Evolutionary conservation across 352 stramenopile species (phyloP).

Genomic region (Peronospora destructor): DNA sequence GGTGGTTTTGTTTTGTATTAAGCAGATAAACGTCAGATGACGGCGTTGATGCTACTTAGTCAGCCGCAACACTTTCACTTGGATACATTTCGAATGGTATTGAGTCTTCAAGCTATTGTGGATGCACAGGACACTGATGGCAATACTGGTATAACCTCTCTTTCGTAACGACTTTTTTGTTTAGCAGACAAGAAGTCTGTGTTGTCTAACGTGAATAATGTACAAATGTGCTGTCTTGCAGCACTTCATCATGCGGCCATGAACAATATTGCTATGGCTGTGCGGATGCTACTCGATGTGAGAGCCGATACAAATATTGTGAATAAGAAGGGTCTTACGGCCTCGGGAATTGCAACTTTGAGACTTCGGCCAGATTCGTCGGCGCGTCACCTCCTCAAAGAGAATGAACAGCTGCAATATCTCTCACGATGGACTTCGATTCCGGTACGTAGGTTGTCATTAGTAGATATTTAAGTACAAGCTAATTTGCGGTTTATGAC

Average conservation of each 20-base stretch:
- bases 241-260: slow-evolving; percentile 57
- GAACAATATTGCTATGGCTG: slow-evolving; percentile 54
- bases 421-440: slow-evolving; percentile 38
- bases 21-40: slow-evolving; percentile 31
- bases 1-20: not conserved
- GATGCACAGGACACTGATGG: slow-evolving; percentile 51
- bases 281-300: slow-evolving; percentile 63
- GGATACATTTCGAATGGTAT: slow-evolving; percentile 75
- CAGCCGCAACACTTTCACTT: slow-evolving; percentile 68
- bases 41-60: slow-evolving; percentile 67
- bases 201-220: no score
- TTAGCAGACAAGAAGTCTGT: not conserved
- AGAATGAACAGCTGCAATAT: slow-evolving; percentile 47
- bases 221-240: slow-evolving; percentile 8
- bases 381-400: slow-evolving; percentile 39
- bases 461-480: not conserved
- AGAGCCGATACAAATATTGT: slow-evolving; percentile 35
- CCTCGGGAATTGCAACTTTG: slow-evolving; percentile 38
- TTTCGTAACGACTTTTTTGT: not conserved
- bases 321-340: slow-evolving; percentile 44
- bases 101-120: slow-evolving; percentile 53
- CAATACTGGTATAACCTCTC: slow-evolving; percentile 48
- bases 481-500: not conserved
- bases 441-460: slow-evolving; percentile 17
- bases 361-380: slow-evolving; percentile 33